Conservation (phyloP, 106 monocot species). For the Dendrobium nobile region DNA sequence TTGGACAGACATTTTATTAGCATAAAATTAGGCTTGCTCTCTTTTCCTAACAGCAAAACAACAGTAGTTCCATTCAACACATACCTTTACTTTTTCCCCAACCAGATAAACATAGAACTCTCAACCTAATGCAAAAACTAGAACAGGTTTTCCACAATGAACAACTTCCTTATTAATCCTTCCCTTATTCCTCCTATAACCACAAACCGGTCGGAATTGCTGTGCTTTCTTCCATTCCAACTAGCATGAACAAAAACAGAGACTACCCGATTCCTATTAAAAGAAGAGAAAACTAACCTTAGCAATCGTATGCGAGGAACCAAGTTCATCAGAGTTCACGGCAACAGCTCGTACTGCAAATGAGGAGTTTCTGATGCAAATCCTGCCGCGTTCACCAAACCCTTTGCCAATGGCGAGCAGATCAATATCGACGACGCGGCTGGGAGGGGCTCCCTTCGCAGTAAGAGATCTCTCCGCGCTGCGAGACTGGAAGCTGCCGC, state of each 20-base stretch:
- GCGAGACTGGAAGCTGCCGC: conserved; percentile 20
- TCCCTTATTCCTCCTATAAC: background rate
- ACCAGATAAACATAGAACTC: background rate
- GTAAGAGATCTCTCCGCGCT: background rate
- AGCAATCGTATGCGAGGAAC: conserved; percentile 20
- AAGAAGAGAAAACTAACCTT: conserved; percentile 14
- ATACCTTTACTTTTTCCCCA: background rate
- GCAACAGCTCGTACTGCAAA: conserved; percentile 33
- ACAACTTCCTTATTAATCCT: background rate
- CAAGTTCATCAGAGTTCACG: conserved; percentile 41
- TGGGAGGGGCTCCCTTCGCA: background rate
- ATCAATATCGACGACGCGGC: conserved; percentile 3
- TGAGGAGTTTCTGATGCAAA: background rate
- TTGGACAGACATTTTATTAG: too few species aligned
- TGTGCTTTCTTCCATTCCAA: background rate
- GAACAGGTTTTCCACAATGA: background rate
- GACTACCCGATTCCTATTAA: background rate
- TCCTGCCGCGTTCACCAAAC: background rate
- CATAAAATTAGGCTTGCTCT: too few species aligned
- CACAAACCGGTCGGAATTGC: background rate
- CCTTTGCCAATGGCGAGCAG: conserved; percentile 9
- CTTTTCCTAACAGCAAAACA: too few species aligned
- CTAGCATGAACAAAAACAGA: background rate
- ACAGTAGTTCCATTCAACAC: background rate
- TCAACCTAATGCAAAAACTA: background rate